Conservation (phyloP, 306 rosid species). For the Pyrus pyrifolia region DNA sequence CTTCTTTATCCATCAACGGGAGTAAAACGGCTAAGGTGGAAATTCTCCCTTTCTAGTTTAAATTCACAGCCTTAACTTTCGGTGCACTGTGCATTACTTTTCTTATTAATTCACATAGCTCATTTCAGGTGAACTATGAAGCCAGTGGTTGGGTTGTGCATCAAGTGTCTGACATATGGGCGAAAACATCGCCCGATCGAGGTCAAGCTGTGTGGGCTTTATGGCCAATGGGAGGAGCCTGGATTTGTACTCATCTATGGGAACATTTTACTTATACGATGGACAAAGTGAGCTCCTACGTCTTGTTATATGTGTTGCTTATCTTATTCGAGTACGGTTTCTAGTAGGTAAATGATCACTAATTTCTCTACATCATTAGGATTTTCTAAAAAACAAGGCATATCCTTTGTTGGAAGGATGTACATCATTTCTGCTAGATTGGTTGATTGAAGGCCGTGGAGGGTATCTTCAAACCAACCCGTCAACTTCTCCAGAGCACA, state of each 20-base stretch:
- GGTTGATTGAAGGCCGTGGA: slow-evolving; percentile 82
- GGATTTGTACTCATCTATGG: slow-evolving; percentile 90
- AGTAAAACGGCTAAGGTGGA: slow-evolving; percentile 82
- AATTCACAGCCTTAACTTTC: neutral
- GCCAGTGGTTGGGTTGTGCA: slow-evolving; percentile 90
- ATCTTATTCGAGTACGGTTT: neutral
- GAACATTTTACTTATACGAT: slow-evolving; percentile 80
- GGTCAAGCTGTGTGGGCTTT: slow-evolving; percentile 92
- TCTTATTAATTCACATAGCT: slow-evolving; percentile 9
- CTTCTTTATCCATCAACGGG: slow-evolving; percentile 60
- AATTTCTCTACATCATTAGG: slow-evolving; percentile 38
- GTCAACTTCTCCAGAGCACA: slow-evolving; percentile 96
- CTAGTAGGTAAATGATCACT: slow-evolving; percentile 11
- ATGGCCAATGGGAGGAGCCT: slow-evolving; percentile 99
- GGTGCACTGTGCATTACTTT: neutral
- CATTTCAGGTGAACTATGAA: slow-evolving; percentile 79
- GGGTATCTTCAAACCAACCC: slow-evolving; percentile 90
- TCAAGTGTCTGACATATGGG: slow-evolving; percentile 94
- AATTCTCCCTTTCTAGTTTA: slow-evolving; percentile 2
- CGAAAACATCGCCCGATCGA: slow-evolving; percentile 80
- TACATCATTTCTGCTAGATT: slow-evolving; percentile 84
- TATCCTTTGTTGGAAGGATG: slow-evolving; percentile 97
- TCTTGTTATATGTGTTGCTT: neutral
- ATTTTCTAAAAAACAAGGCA: slow-evolving; percentile 76
- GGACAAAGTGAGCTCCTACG: slow-evolving; percentile 62